Evolutionary conservation across 306 rosid genomes (phyloP).

Genomic region (Malus sylvestris): DNA sequence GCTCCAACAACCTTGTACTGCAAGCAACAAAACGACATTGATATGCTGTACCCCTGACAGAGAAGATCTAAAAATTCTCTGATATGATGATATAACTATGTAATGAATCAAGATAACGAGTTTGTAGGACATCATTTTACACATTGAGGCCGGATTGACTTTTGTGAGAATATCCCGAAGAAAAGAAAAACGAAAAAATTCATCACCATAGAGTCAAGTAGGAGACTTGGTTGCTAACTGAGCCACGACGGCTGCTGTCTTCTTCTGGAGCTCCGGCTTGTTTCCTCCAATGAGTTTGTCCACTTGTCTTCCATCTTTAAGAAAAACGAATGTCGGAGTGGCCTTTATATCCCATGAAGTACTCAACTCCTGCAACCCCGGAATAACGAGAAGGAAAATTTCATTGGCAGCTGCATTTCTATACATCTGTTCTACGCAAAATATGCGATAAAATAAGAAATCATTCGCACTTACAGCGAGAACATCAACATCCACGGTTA

Average conservation of each 20-base stretch:
- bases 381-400: neutral
- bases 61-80: neutral
- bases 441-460: neutral
- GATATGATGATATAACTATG: neutral
- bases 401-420: neutral
- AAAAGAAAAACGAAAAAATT: neutral
- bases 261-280: constrained; percentile 67
- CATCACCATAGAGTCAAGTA: neutral
- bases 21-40: neutral
- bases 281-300: constrained; percentile 82
- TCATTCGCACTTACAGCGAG: constrained; percentile 48
- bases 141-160: neutral
- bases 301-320: constrained; percentile 63
- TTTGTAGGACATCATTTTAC: neutral
- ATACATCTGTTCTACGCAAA: neutral
- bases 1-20: neutral
- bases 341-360: constrained; percentile 75
- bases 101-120: neutral
- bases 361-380: constrained; percentile 58
- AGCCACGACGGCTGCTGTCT: constrained; percentile 35
- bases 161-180: neutral
- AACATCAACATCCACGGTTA: constrained; percentile 70
- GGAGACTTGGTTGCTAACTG: constrained; percentile 10
- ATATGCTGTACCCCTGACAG: neutral
- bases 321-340: constrained; percentile 80